phyloP scores from a whole-genome alignment of 2,329 filamentous ascomycete species.

The Beauveria sp. region DNA sequence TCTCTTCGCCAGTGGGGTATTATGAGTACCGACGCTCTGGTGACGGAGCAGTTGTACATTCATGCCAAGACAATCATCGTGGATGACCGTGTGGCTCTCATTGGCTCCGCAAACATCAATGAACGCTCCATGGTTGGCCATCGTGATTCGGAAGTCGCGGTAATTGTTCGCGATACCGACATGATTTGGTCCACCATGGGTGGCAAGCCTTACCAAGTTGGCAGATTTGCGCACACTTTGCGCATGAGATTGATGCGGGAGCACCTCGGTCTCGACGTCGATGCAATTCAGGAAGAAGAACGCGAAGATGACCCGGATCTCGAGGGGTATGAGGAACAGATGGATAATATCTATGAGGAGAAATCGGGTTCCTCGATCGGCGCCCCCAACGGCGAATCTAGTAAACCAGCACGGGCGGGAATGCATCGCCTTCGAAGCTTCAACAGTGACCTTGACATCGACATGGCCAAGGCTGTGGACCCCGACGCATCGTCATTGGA shows the following conservation, averaged over 20 bases:
- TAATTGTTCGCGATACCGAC: slow-evolving; percentile 85
- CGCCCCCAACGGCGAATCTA: slow-evolving; percentile 12
- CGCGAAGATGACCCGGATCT: slow-evolving; percentile 58
- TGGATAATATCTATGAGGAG: slow-evolving; percentile 55
- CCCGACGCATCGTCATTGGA: slow-evolving; percentile 10
- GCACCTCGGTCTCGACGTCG: slow-evolving; percentile 91
- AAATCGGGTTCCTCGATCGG: slow-evolving; percentile 25
- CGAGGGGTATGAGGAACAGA: slow-evolving; percentile 48
- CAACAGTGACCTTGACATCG: slow-evolving; percentile 54
- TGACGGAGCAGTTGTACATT: slow-evolving; percentile 96
- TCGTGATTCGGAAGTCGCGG: slow-evolving; percentile 85
- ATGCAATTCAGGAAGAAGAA: slow-evolving; percentile 78
- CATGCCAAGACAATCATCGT: slow-evolving; percentile 96
- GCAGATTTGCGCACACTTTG: slow-evolving; percentile 85
- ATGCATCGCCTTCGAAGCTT: slow-evolving; percentile 44
- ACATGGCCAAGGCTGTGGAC: slow-evolving; percentile 42
- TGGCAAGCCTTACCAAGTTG: slow-evolving; percentile 80
- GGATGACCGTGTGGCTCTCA: slow-evolving; percentile 86
- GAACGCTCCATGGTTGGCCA: slow-evolving; percentile 91
- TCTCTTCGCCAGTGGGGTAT: slow-evolving; percentile 87
- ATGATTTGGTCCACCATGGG: slow-evolving; percentile 91
- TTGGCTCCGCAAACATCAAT: slow-evolving; percentile 97
- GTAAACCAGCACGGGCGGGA: slow-evolving; percentile 30
- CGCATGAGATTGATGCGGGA: slow-evolving; percentile 93
- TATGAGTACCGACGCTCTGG: slow-evolving; percentile 75